These are phyloP conservation scores for Gillenia trifoliata DNA, from an alignment of 306 rosid genomes.

Conservation along the genomic window DNA sequence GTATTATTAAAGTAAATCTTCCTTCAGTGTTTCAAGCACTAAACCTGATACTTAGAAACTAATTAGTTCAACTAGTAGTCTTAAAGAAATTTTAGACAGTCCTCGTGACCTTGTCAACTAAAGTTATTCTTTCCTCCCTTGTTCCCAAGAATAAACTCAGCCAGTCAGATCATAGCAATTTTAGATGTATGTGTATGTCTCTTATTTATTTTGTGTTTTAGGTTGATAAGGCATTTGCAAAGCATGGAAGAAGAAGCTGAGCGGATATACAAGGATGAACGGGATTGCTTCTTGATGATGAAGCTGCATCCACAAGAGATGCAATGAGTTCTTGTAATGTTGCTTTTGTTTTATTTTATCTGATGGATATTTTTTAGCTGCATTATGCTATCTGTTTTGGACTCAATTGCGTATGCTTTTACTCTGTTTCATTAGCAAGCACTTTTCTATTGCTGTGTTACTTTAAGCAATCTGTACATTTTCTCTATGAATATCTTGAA, in stretches of 20 bases:
- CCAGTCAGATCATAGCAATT: too few species aligned
- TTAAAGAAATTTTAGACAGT: too few species aligned
- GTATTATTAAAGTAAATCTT: too few species aligned
- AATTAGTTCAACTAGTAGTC: too few species aligned
- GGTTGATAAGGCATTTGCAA: constrained; percentile 88
- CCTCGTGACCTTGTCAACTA: too few species aligned
- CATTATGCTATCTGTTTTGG: not conserved
- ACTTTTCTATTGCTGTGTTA: too few species aligned
- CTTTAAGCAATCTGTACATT: not conserved
- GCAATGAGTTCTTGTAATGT: constrained; percentile 52
- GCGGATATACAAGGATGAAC: constrained; percentile 87
- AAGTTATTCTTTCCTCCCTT: too few species aligned
- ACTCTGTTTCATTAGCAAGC: too few species aligned
- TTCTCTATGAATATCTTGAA: too few species aligned
- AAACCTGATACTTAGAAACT: too few species aligned
- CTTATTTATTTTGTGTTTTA: constrained; percentile 21
- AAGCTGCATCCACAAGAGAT: constrained; percentile 96
- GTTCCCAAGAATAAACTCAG: too few species aligned
- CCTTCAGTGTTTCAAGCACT: too few species aligned
- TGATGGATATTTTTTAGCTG: not conserved
- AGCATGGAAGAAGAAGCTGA: constrained; percentile 96
- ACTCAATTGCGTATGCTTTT: not conserved
- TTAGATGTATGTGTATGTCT: not conserved
- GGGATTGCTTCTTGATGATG: constrained; percentile 82
- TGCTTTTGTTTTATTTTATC: not conserved